Base-by-base conservation (phyloP, 1,139 yeast genomes). In the Lodderomyces oxycetoniae region DNA sequence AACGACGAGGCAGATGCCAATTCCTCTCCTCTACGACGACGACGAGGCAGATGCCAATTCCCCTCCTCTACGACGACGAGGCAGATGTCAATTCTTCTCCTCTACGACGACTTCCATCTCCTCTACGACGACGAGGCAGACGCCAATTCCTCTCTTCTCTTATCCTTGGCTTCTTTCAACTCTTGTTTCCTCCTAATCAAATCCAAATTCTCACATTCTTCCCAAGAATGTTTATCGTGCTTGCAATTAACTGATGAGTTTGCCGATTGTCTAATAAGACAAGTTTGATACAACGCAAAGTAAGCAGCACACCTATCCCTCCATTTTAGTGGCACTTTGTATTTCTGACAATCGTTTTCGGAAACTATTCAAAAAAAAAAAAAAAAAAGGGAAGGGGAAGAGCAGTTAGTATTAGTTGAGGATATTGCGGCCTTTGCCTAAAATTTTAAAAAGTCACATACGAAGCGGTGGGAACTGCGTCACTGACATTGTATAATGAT, bases 291-390 rank as follows among this genome's bases (percentile, higher is more conserved):
- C 43, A 68, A 68, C 14, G 94, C 83, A 52, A 81, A 72, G 52
- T 85, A 68, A 21, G 80, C 72, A 4, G 94, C 93, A 59, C 95
- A 86, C 61, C 94, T 77, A 57, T 86, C 95, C 52, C 95, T 73
- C 75, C 83, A 86, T 45, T 77, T 78, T 45, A 86, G 67, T 21
- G 95, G 95, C 41, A 86, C 80, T 59, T 80, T 77, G 60, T 82
- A 68, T 52, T 79, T 72, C 61, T 83, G 88, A 79, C 86, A 80
- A 55, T 86, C 95, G 54, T 84, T 89, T 60, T 81, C 86, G 36
- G 88, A 72, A 48, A 85, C 89, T 78, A 49, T 26, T 17, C 7
- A 10, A 19, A 19, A 19, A 19, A 19, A 19, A 19, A 19, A 19
- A 19, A 7, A 19, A 19, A 10, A 19, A 7, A 19, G 10, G 10